phyloP scores from a whole-genome alignment of 345 rosid genomes.

The Acer campestre region DNA sequence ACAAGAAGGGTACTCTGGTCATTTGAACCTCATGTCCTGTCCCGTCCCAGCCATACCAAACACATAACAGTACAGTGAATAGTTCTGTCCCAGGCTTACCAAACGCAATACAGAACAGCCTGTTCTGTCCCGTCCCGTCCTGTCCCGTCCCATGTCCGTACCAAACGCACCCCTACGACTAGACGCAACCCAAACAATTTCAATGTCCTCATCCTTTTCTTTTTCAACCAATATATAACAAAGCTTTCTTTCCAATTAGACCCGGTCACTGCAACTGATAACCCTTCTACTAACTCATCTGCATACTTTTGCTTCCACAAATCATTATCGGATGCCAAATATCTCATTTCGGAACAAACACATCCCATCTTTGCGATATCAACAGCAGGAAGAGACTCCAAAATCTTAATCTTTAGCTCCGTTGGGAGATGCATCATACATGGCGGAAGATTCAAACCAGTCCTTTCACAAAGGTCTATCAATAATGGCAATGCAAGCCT shows the following conservation, averaged over 20 bases:
- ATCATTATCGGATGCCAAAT: constrained; percentile 49
- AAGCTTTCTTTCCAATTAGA: constrained; percentile 53
- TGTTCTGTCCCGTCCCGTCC: no score
- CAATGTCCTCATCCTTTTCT: constrained; percentile 21
- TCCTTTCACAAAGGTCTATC: constrained; percentile 55
- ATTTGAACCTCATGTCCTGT: no score
- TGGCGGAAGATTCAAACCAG: constrained; percentile 53
- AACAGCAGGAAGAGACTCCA: constrained; percentile 57
- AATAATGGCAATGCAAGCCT: constrained; percentile 63
- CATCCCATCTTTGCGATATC: constrained; percentile 58
- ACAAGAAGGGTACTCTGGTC: no score
- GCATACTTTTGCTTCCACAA: constrained; percentile 60
- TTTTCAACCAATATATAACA: constrained; percentile 30
- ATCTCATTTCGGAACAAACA: constrained; percentile 47
- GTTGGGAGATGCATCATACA: constrained; percentile 63
- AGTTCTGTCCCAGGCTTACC: no score
- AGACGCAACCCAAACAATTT: constrained; percentile 10
- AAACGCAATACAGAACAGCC: no score
- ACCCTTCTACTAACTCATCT: constrained; percentile 41
- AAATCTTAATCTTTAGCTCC: constrained; percentile 65
- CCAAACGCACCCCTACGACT: constrained; percentile 26
- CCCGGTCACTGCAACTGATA: not conserved
- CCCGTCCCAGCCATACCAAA: no score
- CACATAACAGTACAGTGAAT: no score
- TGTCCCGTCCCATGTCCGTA: no score